Percentiles rank a stretch among this genome's conserved stretches.
phyloP scores from a whole-genome alignment of 2,329 filamentous ascomycete genomes.

The Penicillium sp. region DNA sequence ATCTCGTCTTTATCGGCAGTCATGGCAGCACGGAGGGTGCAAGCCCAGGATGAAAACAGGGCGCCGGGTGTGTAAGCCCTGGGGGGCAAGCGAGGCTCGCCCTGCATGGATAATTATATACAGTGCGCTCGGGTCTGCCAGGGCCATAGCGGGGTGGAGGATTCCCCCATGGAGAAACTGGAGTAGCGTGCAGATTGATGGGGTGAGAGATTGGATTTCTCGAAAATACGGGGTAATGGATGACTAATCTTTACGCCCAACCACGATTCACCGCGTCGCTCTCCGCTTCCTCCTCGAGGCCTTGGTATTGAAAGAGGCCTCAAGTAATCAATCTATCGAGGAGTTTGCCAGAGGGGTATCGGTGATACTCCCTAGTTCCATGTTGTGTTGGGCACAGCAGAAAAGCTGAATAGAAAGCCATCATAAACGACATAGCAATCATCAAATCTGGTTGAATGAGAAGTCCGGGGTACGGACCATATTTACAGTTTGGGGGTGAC shows the following conservation, averaged over 20 bases:
- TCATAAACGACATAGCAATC: no score
- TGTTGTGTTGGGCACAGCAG: no score
- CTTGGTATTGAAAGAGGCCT: no score
- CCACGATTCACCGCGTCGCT: not conserved
- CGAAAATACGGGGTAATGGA: constrained; percentile 1
- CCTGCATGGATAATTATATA: constrained; percentile 10
- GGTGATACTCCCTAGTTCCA: no score
- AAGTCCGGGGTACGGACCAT: no score
- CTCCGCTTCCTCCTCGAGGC: no score
- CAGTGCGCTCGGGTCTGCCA: not conserved
- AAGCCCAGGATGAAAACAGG: constrained; percentile 10
- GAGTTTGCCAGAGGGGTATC: no score
- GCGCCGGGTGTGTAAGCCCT: not conserved
- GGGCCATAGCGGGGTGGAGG: not conserved
- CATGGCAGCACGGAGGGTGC: constrained; percentile 10
- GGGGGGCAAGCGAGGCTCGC: not conserved
- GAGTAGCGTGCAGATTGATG: not conserved
- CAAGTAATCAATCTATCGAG: no score
- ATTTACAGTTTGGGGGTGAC: no score
- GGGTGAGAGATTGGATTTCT: not conserved
- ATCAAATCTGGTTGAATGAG: no score
- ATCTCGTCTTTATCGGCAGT: constrained; percentile 10
- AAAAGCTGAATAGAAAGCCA: no score
- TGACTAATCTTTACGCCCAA: no score
- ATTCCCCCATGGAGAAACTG: constrained; percentile 21